Conservation (phyloP, 805 yeast species). For the Ogataea populi-albae region DNA sequence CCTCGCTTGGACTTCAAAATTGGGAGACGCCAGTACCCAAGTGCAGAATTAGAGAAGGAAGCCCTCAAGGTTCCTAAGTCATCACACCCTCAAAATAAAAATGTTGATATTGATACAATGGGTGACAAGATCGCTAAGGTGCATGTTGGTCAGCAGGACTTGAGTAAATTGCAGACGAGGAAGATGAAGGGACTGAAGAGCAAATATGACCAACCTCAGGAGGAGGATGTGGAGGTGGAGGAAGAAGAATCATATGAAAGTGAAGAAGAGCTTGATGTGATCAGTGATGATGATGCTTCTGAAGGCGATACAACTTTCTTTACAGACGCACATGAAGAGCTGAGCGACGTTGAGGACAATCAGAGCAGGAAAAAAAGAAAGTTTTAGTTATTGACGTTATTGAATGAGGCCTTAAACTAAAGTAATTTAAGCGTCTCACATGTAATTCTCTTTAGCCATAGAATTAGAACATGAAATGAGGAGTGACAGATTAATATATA, state of each 20-base stretch:
- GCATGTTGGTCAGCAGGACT: constrained; percentile 94
- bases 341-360: constrained; percentile 20
- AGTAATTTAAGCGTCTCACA: no score
- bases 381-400: constrained; percentile 12
- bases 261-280: constrained; percentile 21
- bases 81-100: constrained; percentile 82
- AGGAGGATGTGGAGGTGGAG: constrained; percentile 52
- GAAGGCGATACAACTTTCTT: constrained; percentile 24
- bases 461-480: no score
- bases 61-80: constrained; percentile 80
- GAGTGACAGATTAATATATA: no score
- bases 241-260: constrained; percentile 40
- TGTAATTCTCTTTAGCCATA: no score
- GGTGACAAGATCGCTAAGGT: constrained; percentile 97
- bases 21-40: constrained; percentile 80
- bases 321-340: constrained; percentile 27
- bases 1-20: constrained; percentile 91
- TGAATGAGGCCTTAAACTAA: no score
- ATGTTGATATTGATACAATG: constrained; percentile 78
- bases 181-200: constrained; percentile 98
- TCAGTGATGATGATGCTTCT: constrained; percentile 12
- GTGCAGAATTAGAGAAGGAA: constrained; percentile 87
- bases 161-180: constrained; percentile 86
- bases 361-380: constrained; percentile 28
- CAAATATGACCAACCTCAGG: constrained; percentile 68